These are phyloP conservation scores for Dichomitus squalens DNA, from an alignment of 1,284 basidiomycete genomes.

Conservation along the genomic window DNA sequence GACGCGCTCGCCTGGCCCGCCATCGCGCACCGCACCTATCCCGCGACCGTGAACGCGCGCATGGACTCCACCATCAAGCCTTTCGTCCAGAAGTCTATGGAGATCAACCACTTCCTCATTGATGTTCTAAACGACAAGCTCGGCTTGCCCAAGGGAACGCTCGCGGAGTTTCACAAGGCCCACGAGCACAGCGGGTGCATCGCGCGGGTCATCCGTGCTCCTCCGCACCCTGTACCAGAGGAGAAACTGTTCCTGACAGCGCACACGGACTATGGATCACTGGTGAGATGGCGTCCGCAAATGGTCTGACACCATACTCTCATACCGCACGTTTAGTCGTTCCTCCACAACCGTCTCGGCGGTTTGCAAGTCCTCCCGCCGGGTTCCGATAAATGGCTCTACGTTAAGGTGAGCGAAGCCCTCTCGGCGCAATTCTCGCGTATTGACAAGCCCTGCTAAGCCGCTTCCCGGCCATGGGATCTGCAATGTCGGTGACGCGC, in stretches of 20 bases:
- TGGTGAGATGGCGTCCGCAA: slow-evolving; percentile 17
- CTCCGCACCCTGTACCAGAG: slow-evolving; percentile 14
- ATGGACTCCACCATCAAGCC: slow-evolving; percentile 34
- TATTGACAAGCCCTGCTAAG: slow-evolving; percentile 7
- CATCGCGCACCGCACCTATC: slow-evolving; percentile 33
- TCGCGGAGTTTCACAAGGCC: slow-evolving; percentile 13
- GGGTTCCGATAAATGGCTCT: slow-evolving; percentile 62
- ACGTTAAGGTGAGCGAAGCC: slow-evolving; percentile 51
- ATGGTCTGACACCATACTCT: background rate
- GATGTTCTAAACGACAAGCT: slow-evolving; percentile 35
- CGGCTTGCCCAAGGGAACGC: slow-evolving; percentile 20
- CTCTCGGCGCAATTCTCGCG: background rate
- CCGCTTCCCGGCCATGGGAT: slow-evolving; percentile 36
- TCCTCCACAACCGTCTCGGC: slow-evolving; percentile 69
- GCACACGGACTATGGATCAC: slow-evolving; percentile 40
- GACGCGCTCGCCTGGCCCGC: slow-evolving; percentile 36
- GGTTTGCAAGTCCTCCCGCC: slow-evolving; percentile 72
- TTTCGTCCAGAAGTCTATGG: slow-evolving; percentile 35
- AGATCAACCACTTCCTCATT: slow-evolving; percentile 35
- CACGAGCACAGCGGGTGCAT: slow-evolving; percentile 21
- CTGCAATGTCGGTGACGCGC: slow-evolving; percentile 41
- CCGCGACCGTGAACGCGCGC: slow-evolving; percentile 32
- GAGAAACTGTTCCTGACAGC: slow-evolving; percentile 29
- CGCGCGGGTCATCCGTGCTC: slow-evolving; percentile 34
- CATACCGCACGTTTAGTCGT: slow-evolving; percentile 42